phyloP scores from a whole-genome alignment of 2,329 filamentous ascomycete genomes.

The Xylaria sp. region DNA sequence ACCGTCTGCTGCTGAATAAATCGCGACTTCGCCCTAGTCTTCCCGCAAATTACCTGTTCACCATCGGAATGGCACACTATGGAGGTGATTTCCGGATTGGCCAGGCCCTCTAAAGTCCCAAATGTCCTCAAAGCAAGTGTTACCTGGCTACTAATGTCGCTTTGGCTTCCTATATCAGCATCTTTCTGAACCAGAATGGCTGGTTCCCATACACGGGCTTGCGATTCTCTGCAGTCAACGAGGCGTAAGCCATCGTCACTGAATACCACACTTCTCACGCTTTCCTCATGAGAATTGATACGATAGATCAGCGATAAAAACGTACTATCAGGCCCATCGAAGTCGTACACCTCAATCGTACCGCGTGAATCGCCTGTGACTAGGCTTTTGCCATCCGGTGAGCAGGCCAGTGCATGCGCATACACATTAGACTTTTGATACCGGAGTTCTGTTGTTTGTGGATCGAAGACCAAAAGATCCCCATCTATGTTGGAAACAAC shows the following conservation, averaged over 20 bases:
- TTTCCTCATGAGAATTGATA: slow-evolving; percentile 44
- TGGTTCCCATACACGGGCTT: slow-evolving; percentile 52
- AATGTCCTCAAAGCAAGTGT: slow-evolving; percentile 25
- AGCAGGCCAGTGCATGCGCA: slow-evolving; percentile 44
- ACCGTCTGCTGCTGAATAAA: slow-evolving; percentile 40
- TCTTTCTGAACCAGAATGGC: slow-evolving; percentile 45
- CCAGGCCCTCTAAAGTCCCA: slow-evolving; percentile 28
- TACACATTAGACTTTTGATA: slow-evolving; percentile 32
- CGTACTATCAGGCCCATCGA: slow-evolving; percentile 38
- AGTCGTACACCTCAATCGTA: slow-evolving; percentile 44
- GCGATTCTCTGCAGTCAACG: slow-evolving; percentile 47
- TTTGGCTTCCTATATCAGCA: slow-evolving; percentile 39
- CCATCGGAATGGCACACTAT: slow-evolving; percentile 33
- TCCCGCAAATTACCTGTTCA: slow-evolving; percentile 42
- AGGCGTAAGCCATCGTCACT: slow-evolving; percentile 47
- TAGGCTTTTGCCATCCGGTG: slow-evolving; percentile 43
- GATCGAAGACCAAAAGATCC: slow-evolving; percentile 45
- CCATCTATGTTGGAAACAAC: slow-evolving; percentile 42
- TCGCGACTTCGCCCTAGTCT: slow-evolving; percentile 42
- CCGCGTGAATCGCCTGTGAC: slow-evolving; percentile 41
- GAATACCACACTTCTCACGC: slow-evolving; percentile 47
- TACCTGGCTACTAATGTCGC: slow-evolving; percentile 32
- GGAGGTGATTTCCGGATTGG: slow-evolving; percentile 41
- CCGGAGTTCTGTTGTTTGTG: slow-evolving; percentile 37
- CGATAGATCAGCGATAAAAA: slow-evolving; percentile 46